Conservation (phyloP, 768 basidiomycete genomes). For the Galerina marginata region DNA sequence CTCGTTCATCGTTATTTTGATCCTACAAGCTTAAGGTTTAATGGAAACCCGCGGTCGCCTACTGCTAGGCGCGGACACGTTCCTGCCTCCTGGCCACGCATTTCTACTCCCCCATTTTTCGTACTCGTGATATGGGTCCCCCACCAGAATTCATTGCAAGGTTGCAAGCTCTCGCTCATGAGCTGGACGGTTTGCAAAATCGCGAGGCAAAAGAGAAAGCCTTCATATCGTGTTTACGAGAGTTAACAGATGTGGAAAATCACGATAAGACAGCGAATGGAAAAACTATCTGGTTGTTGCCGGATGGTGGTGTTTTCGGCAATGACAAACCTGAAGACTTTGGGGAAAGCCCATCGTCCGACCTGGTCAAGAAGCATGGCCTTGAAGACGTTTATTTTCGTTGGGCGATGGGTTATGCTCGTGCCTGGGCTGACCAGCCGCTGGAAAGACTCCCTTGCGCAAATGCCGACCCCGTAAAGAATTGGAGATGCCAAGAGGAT, state of each 20-base stretch:
- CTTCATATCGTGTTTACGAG: not conserved
- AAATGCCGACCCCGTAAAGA: slow-evolving; percentile 31
- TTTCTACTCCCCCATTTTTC: no score
- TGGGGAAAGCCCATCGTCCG: not conserved
- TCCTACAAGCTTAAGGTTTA: no score
- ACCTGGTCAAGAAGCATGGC: not conserved
- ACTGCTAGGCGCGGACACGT: no score
- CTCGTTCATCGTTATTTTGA: no score
- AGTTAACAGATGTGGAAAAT: no score
- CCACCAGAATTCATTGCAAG: not conserved
- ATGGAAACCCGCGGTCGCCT: no score
- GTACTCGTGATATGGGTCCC: no score
- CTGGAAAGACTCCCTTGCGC: slow-evolving; percentile 39
- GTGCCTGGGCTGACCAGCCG: not conserved
- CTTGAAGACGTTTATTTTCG: not conserved
- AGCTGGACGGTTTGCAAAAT: not conserved
- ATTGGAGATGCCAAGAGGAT: slow-evolving; percentile 30
- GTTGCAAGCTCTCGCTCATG: not conserved
- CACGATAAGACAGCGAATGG: no score
- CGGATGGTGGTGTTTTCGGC: no score
- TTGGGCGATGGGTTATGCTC: not conserved
- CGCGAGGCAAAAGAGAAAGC: not conserved
- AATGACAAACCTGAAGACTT: no score
- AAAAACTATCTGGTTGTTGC: no score
- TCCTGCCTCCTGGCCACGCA: no score